Percentiles rank a stretch among this genome's conserved stretches.
Evolutionary conservation across 2,329 filamentous ascomycete species (phyloP).

Genomic region (Aspergillus ruber): DNA sequence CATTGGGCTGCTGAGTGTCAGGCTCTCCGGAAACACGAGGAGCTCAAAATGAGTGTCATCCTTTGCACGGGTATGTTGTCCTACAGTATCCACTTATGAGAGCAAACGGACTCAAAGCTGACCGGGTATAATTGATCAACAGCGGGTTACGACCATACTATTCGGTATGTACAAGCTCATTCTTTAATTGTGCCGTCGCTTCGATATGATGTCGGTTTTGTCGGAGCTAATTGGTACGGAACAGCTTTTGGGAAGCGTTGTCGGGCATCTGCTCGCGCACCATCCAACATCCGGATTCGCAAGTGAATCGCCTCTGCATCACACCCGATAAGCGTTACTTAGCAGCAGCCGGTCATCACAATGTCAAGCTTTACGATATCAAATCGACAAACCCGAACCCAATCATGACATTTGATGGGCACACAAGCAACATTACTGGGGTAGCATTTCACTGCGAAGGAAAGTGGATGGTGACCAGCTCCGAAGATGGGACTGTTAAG

Average conservation of each 20-base stretch:
- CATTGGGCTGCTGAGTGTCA: neutral
- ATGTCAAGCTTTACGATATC: slow-evolving; percentile 97
- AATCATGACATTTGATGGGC: slow-evolving; percentile 88
- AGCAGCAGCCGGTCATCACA: slow-evolving; percentile 72
- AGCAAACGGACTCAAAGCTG: slow-evolving; percentile 6
- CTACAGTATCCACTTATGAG: slow-evolving; percentile 10
- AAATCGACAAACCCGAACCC: slow-evolving; percentile 96
- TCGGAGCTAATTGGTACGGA: neutral
- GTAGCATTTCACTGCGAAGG: slow-evolving; percentile 97
- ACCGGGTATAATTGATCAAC: slow-evolving; percentile 10
- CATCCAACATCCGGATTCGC: slow-evolving; percentile 95
- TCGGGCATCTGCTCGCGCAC: slow-evolving; percentile 97
- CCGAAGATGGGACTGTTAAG: slow-evolving; percentile 92
- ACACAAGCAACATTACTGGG: slow-evolving; percentile 91
- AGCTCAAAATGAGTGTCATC: slow-evolving; percentile 55
- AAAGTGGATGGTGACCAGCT: slow-evolving; percentile 99
- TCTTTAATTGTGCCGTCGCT: too few species aligned
- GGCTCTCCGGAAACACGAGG: neutral
- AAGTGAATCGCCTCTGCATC: slow-evolving; percentile 97
- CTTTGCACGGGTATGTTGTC: slow-evolving; percentile 54
- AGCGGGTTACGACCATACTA: slow-evolving; percentile 72
- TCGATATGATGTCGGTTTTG: neutral
- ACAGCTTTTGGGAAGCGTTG: slow-evolving; percentile 94
- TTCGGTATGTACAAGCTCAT: slow-evolving; percentile 48
- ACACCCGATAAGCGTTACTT: slow-evolving; percentile 96